A percentile compares a stretch with the other conserved stretches of the same genome.
phyloP scores from a whole-genome alignment of 371 early-diverging fungal genomes.

The Lichtheimia hyalospora region DNA sequence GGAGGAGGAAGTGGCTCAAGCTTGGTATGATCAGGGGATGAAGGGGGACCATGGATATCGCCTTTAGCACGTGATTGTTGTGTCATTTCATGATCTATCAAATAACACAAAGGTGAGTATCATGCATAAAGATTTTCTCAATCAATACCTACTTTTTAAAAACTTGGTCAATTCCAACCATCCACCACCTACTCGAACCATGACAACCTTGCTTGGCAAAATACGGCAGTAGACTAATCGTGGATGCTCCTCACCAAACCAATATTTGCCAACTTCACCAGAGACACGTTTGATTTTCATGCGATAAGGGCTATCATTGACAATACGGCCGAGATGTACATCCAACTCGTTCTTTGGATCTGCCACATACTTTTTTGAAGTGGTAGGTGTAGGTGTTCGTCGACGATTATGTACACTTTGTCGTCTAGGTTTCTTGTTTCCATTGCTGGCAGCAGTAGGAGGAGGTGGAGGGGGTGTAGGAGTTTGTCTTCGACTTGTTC shows the following conservation, averaged over 20 bases:
- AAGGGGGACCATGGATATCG: too few species aligned
- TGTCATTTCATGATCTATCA: conserved; percentile 4
- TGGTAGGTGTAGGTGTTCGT: conserved; percentile 1
- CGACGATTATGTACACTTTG: conserved; percentile 3
- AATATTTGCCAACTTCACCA: conserved; percentile 67
- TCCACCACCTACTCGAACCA: conserved; percentile 84
- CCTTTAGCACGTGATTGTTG: background rate
- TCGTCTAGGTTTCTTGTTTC: background rate
- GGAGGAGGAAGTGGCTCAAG: conserved; percentile 1
- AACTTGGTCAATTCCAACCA: conserved; percentile 64
- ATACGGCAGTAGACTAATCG: conserved; percentile 58
- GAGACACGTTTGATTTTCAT: conserved; percentile 43
- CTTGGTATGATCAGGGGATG: background rate
- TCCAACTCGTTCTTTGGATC: conserved; percentile 52
- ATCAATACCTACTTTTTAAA: conserved; percentile 9
- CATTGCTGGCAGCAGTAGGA: background rate
- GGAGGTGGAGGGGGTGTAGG: background rate
- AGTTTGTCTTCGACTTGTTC: background rate
- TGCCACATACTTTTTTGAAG: conserved; percentile 25
- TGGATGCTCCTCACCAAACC: conserved; percentile 75
- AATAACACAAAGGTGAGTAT: background rate
- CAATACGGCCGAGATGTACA: conserved; percentile 53
- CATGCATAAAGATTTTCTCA: background rate
- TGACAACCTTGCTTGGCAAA: conserved; percentile 67
- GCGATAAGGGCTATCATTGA: conserved; percentile 54